Evolutionary conservation across 331 rosid species (phyloP).

Genomic region (Phaseolus coccineus): DNA sequence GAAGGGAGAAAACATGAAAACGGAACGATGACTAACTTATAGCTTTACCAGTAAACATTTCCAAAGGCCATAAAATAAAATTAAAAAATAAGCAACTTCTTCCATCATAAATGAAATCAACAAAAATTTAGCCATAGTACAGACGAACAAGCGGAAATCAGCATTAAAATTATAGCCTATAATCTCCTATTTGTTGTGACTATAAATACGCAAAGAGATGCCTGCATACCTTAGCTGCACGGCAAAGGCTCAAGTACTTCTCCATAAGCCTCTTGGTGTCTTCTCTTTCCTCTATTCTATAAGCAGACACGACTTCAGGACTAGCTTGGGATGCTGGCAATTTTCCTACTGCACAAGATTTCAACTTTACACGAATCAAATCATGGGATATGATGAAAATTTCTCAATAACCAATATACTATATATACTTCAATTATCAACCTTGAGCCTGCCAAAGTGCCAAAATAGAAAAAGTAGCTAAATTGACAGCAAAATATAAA

Average conservation of each 20-base stretch:
- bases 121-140: constrained; percentile 2
- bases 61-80: not conserved
- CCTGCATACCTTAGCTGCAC: constrained; percentile 60
- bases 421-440: not conserved
- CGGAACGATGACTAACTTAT: not conserved
- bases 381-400: constrained; percentile 16
- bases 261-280: constrained; percentile 61
- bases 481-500: not conserved
- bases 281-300: constrained; percentile 67
- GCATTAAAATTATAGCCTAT: not conserved
- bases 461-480: not conserved
- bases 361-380: constrained; percentile 26
- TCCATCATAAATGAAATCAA: constrained; percentile 1
- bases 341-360: constrained; percentile 70
- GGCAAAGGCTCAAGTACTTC: constrained; percentile 59
- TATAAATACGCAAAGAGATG: constrained; percentile 21
- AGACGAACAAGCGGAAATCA: constrained; percentile 33
- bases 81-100: not conserved
- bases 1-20: constrained; percentile 18
- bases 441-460: not conserved
- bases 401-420: not conserved
- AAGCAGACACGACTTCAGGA: constrained; percentile 62
- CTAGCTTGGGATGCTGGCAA: constrained; percentile 78
- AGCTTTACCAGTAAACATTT: not conserved
- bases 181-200: not conserved